Conservation (phyloP, 1,284 basidiomycete species). For the Trametes polyzona region DNA sequence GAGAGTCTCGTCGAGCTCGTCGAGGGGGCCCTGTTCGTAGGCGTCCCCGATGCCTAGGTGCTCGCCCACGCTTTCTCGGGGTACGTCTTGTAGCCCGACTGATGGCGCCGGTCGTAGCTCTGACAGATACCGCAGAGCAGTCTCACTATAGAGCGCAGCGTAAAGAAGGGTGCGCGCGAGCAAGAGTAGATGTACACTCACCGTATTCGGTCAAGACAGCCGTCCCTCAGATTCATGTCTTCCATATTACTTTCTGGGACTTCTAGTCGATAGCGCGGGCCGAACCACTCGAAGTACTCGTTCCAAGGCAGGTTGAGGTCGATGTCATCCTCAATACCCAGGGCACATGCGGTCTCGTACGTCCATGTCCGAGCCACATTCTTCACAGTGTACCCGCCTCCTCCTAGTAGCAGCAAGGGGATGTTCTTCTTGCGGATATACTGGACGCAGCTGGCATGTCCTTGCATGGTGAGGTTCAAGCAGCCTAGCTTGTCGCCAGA, state of each 20-base stretch:
- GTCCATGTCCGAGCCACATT: slow-evolving; percentile 97
- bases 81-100: slow-evolving; percentile 86
- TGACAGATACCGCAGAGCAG: slow-evolving; percentile 80
- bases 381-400: slow-evolving; percentile 96
- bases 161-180: neutral
- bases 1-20: slow-evolving; percentile 68
- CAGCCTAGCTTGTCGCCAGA: slow-evolving; percentile 96
- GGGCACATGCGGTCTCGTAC: slow-evolving; percentile 94
- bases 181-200: slow-evolving; percentile 40
- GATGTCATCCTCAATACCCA: slow-evolving; percentile 81
- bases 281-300: slow-evolving; percentile 98
- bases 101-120: slow-evolving; percentile 85
- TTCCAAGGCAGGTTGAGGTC: slow-evolving; percentile 90
- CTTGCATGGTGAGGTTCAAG: slow-evolving; percentile 95
- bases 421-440: slow-evolving; percentile 86
- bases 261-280: slow-evolving; percentile 92
- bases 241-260: slow-evolving; percentile 95
- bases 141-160: slow-evolving; percentile 47
- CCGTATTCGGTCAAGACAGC: slow-evolving; percentile 83
- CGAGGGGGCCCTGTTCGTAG: slow-evolving; percentile 41
- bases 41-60: slow-evolving; percentile 63
- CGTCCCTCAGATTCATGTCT: slow-evolving; percentile 86
- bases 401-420: slow-evolving; percentile 91
- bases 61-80: slow-evolving; percentile 66
- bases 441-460: slow-evolving; percentile 90